Conservation (phyloP, 306 rosid genomes). For the Arachis hypogaea region DNA sequence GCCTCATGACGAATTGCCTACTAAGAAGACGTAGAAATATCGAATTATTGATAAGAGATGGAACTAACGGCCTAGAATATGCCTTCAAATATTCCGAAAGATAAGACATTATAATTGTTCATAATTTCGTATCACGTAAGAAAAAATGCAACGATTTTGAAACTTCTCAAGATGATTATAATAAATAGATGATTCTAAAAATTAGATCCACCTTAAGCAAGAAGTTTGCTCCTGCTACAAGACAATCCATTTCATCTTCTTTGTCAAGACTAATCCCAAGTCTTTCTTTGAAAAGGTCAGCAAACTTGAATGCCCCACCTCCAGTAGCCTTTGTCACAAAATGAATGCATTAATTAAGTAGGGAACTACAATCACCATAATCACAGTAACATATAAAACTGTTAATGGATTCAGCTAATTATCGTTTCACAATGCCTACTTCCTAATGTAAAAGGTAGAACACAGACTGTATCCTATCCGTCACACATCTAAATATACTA, state of each 20-base stretch:
- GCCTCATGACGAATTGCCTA: slow-evolving; percentile 98
- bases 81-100: slow-evolving; percentile 6
- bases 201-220: slow-evolving; percentile 72
- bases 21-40: slow-evolving; percentile 53
- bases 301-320: slow-evolving; percentile 86
- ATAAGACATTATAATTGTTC: slow-evolving; percentile 3
- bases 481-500: neutral
- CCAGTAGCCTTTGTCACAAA: slow-evolving; percentile 78
- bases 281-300: slow-evolving; percentile 85
- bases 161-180: slow-evolving; percentile 6
- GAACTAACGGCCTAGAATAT: neutral
- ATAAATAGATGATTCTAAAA: slow-evolving; percentile 20
- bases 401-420: neutral
- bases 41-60: slow-evolving; percentile 27
- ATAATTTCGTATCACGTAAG: neutral
- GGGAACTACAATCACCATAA: neutral
- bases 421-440: neutral
- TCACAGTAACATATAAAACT: slow-evolving; percentile 2
- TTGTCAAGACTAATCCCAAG: slow-evolving; percentile 86
- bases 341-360: slow-evolving; percentile 11
- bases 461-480: neutral
- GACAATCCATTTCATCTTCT: slow-evolving; percentile 90
- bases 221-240: slow-evolving; percentile 91
- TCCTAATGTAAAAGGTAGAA: slow-evolving; percentile 6
- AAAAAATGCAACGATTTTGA: neutral